Evolutionary conservation across 768 basidiomycete genomes (phyloP).

Genomic region (Rhodotorula babjevae): DNA sequence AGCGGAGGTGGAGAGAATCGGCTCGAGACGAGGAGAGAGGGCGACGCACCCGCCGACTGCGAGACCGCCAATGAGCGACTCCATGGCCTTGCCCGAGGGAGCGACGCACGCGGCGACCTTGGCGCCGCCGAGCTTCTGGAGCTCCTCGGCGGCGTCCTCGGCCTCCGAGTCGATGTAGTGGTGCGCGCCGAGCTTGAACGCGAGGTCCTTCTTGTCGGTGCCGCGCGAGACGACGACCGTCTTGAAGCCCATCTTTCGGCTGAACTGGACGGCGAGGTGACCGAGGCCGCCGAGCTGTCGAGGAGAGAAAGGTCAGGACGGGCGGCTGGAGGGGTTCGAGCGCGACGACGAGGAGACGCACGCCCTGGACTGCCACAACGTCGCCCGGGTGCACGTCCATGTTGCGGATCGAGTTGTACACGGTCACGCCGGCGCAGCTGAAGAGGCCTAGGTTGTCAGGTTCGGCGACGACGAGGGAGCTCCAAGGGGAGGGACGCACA

Average conservation of each 20-base stretch:
- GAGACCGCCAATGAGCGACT: conserved; percentile 32
- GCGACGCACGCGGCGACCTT: conserved; percentile 45
- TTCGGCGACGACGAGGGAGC: neutral
- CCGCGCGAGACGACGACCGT: conserved; percentile 48
- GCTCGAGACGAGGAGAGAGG: too few relatives aligned
- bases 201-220: conserved; percentile 46
- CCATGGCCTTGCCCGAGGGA: conserved; percentile 26
- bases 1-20: too few relatives aligned
- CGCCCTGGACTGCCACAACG: conserved; percentile 50
- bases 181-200: conserved; percentile 49
- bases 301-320: neutral
- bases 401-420: conserved; percentile 47
- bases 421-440: conserved; percentile 46
- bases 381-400: conserved; percentile 47
- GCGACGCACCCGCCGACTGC: conserved; percentile 17
- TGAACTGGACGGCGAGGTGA: conserved; percentile 48
- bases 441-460: too few relatives aligned
- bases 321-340: neutral
- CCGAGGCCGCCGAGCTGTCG: conserved; percentile 42
- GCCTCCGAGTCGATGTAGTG: conserved; percentile 48
- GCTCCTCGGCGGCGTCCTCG: conserved; percentile 44
- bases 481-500: conserved; percentile 43
- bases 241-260: conserved; percentile 49
- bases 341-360: conserved; percentile 31
- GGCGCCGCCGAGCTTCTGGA: conserved; percentile 50